Evolutionary conservation across 441 rosid species (phyloP), one percentile per base, ranked within the genome.

Genomic region (Hura crepitans): DNA sequence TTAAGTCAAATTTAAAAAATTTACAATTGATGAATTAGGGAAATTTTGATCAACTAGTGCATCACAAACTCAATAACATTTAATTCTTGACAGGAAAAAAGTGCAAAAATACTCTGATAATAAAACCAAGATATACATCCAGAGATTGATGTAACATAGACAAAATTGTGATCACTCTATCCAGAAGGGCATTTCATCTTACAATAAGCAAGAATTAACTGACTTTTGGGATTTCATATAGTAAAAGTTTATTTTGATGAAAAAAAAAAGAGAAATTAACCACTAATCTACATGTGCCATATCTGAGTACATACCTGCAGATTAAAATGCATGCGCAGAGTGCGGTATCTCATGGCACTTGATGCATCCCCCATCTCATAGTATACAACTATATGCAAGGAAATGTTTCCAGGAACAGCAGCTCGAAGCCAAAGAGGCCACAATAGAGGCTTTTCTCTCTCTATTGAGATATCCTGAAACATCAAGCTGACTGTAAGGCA

Each of bases 371-470:
- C 93, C 82, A 88, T 84, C 86, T 91, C 99, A 77, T 91, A 96
- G 86, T 89, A 96, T 78, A 92, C 76, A 60, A 89, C 81, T 66
- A 91, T 67, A 68, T 74, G 81, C 80, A 91, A 75, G 61, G 91
- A 85, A 69, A 87, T 72, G 43, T 78, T 82, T 84, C 97, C 99
- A 69, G 97, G 94, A 72, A 79, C 80, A 77, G 99, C 92, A 84
- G 99, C 97, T 70, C 86, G 98, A 81, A 91, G 78, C 99, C 98
- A 92, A 58, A 95, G 85, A 75, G 99, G 93, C 98, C 99, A 92
- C 54, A 73, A 73, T 56, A 95, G 80, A 64, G 96, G 81, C 73
- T 72, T 78, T 58, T 80, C 90, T 61, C 86, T 83, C 75, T 81
- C 83, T 63, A 89, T 71, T 66, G 84, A 75, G 71, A 79, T 72